Evolutionary conservation across 2,329 filamentous ascomycete genomes (phyloP).

Genomic region (Colletotrichum coccodes): DNA sequence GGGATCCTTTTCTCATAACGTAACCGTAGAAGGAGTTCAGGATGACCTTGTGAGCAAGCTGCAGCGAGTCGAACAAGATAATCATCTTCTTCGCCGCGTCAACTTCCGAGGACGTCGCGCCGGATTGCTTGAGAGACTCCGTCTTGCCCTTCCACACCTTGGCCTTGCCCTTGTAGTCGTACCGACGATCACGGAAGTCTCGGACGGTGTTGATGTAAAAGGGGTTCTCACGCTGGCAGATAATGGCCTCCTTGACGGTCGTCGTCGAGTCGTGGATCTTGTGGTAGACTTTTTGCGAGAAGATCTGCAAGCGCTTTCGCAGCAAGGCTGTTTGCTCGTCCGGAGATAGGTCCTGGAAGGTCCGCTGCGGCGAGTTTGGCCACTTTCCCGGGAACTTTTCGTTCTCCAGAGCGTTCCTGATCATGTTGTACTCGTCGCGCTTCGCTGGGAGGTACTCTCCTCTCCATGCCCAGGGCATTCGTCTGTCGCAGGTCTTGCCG

Average conservation of each 20-base stretch:
- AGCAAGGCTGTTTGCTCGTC: conserved; percentile 86
- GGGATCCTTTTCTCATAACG: conserved; percentile 98
- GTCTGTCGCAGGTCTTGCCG: conserved; percentile 94
- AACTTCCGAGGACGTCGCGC: conserved; percentile 79
- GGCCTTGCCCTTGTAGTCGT: conserved; percentile 98
- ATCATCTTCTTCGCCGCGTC: conserved; percentile 99
- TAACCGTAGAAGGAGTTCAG: conserved; percentile 99
- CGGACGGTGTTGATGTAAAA: conserved; percentile 98
- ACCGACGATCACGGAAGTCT: conserved; percentile 95
- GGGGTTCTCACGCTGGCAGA: conserved; percentile 96
- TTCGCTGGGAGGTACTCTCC: conserved; percentile 97
- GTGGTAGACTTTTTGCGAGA: conserved; percentile 99
- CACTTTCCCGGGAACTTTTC: conserved; percentile 88
- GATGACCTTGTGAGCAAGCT: conserved; percentile 98
- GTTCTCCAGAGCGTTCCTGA: conserved; percentile 88
- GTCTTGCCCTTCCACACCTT: conserved; percentile 99
- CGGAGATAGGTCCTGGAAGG: conserved; percentile 81
- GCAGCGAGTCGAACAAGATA: conserved; percentile 91
- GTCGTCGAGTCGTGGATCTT: conserved; percentile 97
- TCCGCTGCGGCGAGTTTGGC: conserved; percentile 74
- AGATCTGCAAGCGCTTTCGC: conserved; percentile 88
- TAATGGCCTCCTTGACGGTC: conserved; percentile 94
- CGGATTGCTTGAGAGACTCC: conserved; percentile 83
- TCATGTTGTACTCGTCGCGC: conserved; percentile 99
- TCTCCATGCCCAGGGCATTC: conserved; percentile 97